Conservation (phyloP, 2,329 filamentous ascomycete species). For the Aspergillus sp. region DNA sequence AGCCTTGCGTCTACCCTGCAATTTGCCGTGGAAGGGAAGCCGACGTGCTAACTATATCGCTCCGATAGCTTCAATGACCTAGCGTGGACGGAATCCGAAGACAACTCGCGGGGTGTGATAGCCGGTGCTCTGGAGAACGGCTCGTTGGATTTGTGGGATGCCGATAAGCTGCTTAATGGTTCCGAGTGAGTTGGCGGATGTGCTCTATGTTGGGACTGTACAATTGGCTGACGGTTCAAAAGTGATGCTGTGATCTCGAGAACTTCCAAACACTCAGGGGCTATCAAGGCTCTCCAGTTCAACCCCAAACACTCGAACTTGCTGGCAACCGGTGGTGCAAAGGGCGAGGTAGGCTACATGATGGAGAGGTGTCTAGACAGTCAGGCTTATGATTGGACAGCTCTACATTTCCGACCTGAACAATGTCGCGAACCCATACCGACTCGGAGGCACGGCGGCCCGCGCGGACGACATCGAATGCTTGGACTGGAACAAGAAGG, state of each 20-base stretch:
- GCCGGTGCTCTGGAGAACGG: conserved; percentile 95
- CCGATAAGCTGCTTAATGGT: conserved; percentile 63
- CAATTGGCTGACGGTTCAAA: conserved; percentile 20
- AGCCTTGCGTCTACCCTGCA: not conserved
- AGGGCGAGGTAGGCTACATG: conserved; percentile 66
- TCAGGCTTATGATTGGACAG: conserved; percentile 27
- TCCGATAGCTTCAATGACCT: conserved; percentile 85
- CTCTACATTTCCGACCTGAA: conserved; percentile 94
- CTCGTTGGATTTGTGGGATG: conserved; percentile 90
- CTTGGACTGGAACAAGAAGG: conserved; percentile 97
- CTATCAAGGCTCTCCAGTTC: conserved; percentile 94
- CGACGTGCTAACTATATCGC: conserved; percentile 24
- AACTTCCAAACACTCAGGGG: conserved; percentile 84
- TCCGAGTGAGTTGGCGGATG: conserved; percentile 46
- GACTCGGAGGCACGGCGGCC: conserved; percentile 82
- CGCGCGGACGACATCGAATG: conserved; percentile 95
- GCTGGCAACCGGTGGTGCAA: conserved; percentile 86
- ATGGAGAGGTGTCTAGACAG: not conserved
- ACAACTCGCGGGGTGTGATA: conserved; percentile 82
- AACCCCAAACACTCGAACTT: conserved; percentile 91
- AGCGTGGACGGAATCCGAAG: conserved; percentile 83
- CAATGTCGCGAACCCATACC: conserved; percentile 83
- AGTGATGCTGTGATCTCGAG: conserved; percentile 80
- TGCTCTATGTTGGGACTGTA: not conserved
- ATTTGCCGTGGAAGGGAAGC: not conserved